These are phyloP conservation scores for Ambrosiella beaveri DNA, from an alignment of 2,329 filamentous ascomycete species.

Conservation along the genomic window DNA sequence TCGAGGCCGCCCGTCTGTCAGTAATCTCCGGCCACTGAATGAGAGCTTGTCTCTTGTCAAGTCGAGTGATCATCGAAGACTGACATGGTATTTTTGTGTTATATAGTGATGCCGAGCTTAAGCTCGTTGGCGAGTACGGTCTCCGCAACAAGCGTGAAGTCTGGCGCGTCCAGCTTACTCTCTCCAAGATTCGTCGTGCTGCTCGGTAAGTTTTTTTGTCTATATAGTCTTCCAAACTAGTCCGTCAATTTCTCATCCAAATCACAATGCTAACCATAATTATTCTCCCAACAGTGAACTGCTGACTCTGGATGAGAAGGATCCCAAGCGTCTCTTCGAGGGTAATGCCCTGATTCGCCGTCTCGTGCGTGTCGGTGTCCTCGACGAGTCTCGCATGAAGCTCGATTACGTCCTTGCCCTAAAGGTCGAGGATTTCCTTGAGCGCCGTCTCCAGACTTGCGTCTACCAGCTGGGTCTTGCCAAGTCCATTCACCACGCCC, in stretches of 20 bases:
- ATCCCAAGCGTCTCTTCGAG: constrained; percentile 99
- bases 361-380: constrained; percentile 98
- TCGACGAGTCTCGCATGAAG: constrained; percentile 99
- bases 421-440: constrained; percentile 98
- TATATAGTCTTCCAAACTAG: not conserved
- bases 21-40: constrained; percentile 92
- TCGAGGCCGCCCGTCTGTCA: constrained; percentile 99
- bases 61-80: constrained; percentile 60
- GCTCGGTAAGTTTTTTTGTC: constrained; percentile 52
- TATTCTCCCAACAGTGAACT: constrained; percentile 56
- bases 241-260: not conserved
- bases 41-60: constrained; percentile 93
- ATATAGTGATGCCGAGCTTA: constrained; percentile 92
- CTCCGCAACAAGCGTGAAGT: constrained; percentile 99
- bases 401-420: constrained; percentile 99
- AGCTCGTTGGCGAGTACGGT: constrained; percentile 99
- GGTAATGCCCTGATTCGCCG: constrained; percentile 99
- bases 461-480: constrained; percentile 99
- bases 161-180: constrained; percentile 97
- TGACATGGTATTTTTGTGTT: constrained; percentile 31
- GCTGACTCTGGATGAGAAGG: constrained; percentile 98
- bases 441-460: constrained; percentile 98
- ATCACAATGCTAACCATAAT: constrained; percentile 6
- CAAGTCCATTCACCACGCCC: constrained; percentile 99
- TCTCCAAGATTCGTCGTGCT: constrained; percentile 99